Conservation (phyloP, 2,329 filamentous ascomycete genomes). For the Dactylellina drechsleri region DNA sequence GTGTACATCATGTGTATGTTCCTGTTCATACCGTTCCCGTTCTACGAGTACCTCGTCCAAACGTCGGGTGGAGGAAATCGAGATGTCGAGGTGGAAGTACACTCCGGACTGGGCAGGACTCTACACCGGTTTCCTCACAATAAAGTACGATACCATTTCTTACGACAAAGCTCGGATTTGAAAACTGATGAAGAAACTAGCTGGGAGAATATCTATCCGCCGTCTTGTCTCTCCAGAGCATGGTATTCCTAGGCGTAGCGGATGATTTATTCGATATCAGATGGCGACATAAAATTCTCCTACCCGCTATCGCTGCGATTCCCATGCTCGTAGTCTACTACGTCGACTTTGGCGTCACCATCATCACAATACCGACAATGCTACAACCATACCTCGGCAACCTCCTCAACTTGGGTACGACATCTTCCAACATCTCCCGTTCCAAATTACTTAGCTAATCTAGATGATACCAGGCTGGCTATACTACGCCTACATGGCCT, state of each 20-base stretch:
- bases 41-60: slow-evolving; percentile 97
- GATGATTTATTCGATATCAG: slow-evolving; percentile 98
- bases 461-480: slow-evolving; percentile 48
- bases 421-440: slow-evolving; percentile 7
- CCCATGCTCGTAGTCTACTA: slow-evolving; percentile 97
- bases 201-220: slow-evolving; percentile 94
- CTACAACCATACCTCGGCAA: slow-evolving; percentile 82
- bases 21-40: slow-evolving; percentile 93
- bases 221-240: slow-evolving; percentile 88
- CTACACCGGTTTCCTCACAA: slow-evolving; percentile 92
- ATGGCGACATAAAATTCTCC: slow-evolving; percentile 99
- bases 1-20: slow-evolving; percentile 91
- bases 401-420: slow-evolving; percentile 79
- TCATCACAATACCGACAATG: slow-evolving; percentile 87
- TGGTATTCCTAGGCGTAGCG: slow-evolving; percentile 88
- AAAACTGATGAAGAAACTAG: slow-evolving; percentile 63
- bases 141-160: slow-evolving; percentile 71
- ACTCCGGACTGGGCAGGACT: slow-evolving; percentile 82
- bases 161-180: background rate
- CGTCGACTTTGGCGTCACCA: slow-evolving; percentile 96
- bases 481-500: slow-evolving; percentile 98
- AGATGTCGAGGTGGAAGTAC: slow-evolving; percentile 79
- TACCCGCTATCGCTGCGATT: slow-evolving; percentile 90
- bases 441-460: background rate
- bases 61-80: slow-evolving; percentile 93